Conservation (phyloP, 495 filamentous ascomycete genomes). For the Neurospora sp. region DNA sequence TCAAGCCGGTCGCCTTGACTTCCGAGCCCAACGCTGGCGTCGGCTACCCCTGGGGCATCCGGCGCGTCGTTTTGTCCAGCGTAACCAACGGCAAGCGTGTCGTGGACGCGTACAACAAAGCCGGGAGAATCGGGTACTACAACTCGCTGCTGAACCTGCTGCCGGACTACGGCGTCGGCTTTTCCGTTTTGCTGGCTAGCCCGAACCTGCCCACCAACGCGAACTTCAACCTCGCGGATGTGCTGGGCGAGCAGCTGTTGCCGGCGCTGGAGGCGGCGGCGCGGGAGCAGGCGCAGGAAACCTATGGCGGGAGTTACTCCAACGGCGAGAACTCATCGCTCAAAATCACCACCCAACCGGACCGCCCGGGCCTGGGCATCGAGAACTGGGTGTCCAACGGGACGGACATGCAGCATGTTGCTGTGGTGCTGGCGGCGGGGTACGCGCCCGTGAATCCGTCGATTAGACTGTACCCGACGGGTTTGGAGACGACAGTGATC, state of each 20-base stretch:
- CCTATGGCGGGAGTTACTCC: slow-evolving; percentile 34
- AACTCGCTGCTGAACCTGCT: slow-evolving; percentile 34
- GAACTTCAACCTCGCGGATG: slow-evolving; percentile 37
- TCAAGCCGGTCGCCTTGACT: slow-evolving; percentile 44
- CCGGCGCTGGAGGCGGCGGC: slow-evolving; percentile 37
- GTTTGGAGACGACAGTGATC: slow-evolving; percentile 21
- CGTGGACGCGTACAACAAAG: slow-evolving; percentile 42
- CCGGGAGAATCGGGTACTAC: slow-evolving; percentile 38
- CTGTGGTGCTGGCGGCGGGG: slow-evolving; percentile 22
- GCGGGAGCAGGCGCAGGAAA: slow-evolving; percentile 29
- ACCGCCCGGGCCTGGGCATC: slow-evolving; percentile 36
- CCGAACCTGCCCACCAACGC: slow-evolving; percentile 36
- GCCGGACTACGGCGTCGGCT: slow-evolving; percentile 43
- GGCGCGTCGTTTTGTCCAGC: slow-evolving; percentile 22
- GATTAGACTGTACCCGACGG: slow-evolving; percentile 42
- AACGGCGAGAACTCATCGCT: slow-evolving; percentile 20
- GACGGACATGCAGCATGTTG: slow-evolving; percentile 33
- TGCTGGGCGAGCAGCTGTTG: slow-evolving; percentile 30
- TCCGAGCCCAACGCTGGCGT: slow-evolving; percentile 35
- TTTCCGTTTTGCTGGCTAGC: slow-evolving; percentile 27
- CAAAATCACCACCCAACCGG: slow-evolving; percentile 23
- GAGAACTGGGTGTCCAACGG: slow-evolving; percentile 41
- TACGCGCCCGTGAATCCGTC: slow-evolving; percentile 21
- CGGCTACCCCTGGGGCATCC: slow-evolving; percentile 51
- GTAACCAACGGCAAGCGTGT: slow-evolving; percentile 34